A percentile compares a stretch with the other conserved stretches of the same genome.
These are phyloP conservation scores for Elsinoe batatas DNA, from an alignment of 2,329 filamentous ascomycete genomes.

Conservation along the genomic window DNA sequence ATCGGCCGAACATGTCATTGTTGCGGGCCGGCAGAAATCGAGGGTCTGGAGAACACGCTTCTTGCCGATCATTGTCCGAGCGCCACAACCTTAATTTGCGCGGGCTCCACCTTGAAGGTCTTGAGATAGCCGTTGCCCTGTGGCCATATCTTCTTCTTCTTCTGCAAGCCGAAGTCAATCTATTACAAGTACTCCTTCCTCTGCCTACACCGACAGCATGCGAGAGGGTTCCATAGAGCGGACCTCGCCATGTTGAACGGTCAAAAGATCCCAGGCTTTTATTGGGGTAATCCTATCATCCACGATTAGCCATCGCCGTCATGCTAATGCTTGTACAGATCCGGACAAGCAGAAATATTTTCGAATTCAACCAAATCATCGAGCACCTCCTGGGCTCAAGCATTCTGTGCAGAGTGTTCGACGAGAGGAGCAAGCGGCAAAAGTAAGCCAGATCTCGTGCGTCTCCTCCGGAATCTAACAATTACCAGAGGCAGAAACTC, in stretches of 20 bases:
- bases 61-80: not conserved
- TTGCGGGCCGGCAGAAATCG: not conserved
- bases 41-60: not conserved
- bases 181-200: no score
- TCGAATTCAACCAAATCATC: slow-evolving; percentile 33
- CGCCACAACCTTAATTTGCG: slow-evolving; percentile 6
- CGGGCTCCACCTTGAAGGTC: not conserved
- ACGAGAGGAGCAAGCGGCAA: slow-evolving; percentile 26
- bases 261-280: slow-evolving; percentile 33
- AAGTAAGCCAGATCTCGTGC: slow-evolving; percentile 18
- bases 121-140: not conserved
- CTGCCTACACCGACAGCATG: no score
- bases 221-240: no score
- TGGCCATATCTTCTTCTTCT: not conserved
- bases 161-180: not conserved
- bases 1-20: not conserved
- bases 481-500: slow-evolving; percentile 14
- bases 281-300: slow-evolving; percentile 29
- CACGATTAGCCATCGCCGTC: no score
- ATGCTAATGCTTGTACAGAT: slow-evolving; percentile 22
- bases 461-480: not conserved
- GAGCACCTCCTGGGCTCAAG: slow-evolving; percentile 27
- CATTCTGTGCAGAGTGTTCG: slow-evolving; percentile 34
- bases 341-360: slow-evolving; percentile 42
- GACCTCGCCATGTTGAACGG: not conserved